Evolutionary conservation across 176 grass and related monocot genomes (phyloP).

Genomic region (Oryza meridionalis): DNA sequence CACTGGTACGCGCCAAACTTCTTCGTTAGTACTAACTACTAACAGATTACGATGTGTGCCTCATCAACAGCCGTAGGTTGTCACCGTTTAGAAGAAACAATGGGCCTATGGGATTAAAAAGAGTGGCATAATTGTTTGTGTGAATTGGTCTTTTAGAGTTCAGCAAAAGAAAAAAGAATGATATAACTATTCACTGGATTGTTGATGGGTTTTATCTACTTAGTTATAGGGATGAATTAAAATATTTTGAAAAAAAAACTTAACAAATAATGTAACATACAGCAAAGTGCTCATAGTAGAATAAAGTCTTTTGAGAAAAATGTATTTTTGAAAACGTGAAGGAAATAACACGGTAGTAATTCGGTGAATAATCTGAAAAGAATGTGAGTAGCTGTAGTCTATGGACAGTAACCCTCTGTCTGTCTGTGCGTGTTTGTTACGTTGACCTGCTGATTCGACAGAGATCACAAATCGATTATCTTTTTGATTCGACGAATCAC

Average conservation of each 20-base stretch:
- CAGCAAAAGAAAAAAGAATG: neutral
- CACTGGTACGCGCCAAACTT: slow-evolving; percentile 5
- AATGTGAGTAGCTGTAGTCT: neutral
- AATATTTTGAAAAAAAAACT: no score
- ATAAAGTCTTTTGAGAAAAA: no score
- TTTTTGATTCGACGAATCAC: no score
- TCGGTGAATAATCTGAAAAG: no score
- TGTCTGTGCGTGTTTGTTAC: neutral
- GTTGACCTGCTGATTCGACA: neutral
- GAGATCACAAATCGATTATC: neutral
- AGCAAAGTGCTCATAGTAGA: no score
- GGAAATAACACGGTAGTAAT: no score
- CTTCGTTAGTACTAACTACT: neutral
- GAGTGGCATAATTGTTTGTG: neutral
- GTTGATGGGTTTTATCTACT: no score
- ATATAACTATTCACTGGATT: no score
- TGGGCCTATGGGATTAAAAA: neutral
- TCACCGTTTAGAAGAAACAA: neutral
- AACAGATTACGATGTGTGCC: slow-evolving; percentile 5
- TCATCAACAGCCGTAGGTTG: slow-evolving; percentile 4
- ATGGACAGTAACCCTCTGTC: neutral
- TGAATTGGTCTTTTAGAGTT: neutral
- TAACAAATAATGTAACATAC: no score
- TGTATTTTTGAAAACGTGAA: no score
- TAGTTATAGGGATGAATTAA: no score